Base-by-base conservation (phyloP, 2,329 filamentous ascomycete species). In the Aspergillus viridinutans region DNA sequence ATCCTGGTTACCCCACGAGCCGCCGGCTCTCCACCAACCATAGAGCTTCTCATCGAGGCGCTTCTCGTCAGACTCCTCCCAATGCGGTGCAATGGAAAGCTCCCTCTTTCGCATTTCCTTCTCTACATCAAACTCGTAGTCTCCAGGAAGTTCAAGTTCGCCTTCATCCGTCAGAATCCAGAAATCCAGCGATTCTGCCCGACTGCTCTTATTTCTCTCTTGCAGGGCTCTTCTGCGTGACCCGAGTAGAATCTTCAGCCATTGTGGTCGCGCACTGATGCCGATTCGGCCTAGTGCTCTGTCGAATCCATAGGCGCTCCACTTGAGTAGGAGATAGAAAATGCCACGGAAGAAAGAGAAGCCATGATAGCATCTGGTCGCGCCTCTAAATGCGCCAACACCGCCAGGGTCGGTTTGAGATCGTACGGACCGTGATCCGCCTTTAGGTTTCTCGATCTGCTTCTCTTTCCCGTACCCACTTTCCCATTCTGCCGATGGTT, bases 1-100 rank as follows among this genome's bases (percentile, higher is more conserved):
- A 70, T 97, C 93, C 32, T 87, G 80, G 17, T 87, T 86, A 1
- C 93, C 92, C 86, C 91, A 97, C 77, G 90, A 90, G 7, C 90
- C 91, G 21, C 90, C 91, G 54, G 81, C 80, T 53, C 89, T 85
- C 89, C 91, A 97, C 84, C 92, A 94, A 29, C 80, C 80, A 71
- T 97, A 97, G 1, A 97, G 77, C 57, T 85, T 87, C 2, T 82
- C 81, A 61, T 93, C 88, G 2, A 97, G 78, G 42, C 84, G 83
- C 28, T 83, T 82, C 64, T 94, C 89, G 43, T 85, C 77, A 6
- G 78, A 62, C 17, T 76, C 70, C 50, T 74, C 73, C 72, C 75
- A 77, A 42, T 71, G 63, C 29, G 63, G 71, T 67, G 68, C 71
- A 55, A 70, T 74, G 49, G 71, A 78, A 56, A 74, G 73, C 29